Evolutionary conservation across 768 basidiomycete species (phyloP).

Genomic region (Panaeolus papilionaceus): DNA sequence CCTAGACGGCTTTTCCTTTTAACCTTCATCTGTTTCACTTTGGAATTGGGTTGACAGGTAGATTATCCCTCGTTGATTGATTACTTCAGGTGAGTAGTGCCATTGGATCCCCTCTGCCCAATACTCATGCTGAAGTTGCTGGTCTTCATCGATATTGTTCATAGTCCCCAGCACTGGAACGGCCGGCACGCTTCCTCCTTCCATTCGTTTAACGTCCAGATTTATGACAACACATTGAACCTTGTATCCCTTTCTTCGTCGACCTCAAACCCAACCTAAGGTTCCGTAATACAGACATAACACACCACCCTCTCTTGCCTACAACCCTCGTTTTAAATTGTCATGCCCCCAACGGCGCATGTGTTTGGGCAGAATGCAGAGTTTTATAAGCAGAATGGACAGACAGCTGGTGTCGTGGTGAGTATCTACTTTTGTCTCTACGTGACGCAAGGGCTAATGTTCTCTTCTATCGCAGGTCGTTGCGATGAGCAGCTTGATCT

Average conservation of each 20-base stretch:
- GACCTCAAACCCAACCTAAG: neutral
- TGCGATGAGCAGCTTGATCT: slow-evolving; percentile 24
- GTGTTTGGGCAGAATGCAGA: neutral
- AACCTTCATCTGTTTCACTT: neutral
- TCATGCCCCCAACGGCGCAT: neutral
- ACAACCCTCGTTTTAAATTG: neutral
- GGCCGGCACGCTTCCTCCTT: slow-evolving; percentile 11
- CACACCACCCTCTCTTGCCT: neutral
- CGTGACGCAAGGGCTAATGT: neutral
- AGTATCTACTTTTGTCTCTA: neutral
- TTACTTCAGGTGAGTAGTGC: slow-evolving; percentile 2
- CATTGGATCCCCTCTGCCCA: neutral
- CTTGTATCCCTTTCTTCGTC: neutral
- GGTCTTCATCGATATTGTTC: neutral
- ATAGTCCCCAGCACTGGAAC: neutral
- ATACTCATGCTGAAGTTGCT: neutral
- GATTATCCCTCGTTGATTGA: neutral
- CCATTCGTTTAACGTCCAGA: slow-evolving; percentile 6
- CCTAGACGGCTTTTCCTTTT: slow-evolving; percentile 8
- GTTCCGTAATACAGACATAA: neutral
- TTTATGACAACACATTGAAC: slow-evolving; percentile 10
- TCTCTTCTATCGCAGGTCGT: slow-evolving; percentile 18
- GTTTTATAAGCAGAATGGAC: slow-evolving; percentile 8
- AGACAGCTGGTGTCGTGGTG: slow-evolving; percentile 27
- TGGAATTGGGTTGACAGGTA: slow-evolving; percentile 1